Conservation (phyloP, 2,329 filamentous ascomycete genomes). For the Fusarium zealandicum region DNA sequence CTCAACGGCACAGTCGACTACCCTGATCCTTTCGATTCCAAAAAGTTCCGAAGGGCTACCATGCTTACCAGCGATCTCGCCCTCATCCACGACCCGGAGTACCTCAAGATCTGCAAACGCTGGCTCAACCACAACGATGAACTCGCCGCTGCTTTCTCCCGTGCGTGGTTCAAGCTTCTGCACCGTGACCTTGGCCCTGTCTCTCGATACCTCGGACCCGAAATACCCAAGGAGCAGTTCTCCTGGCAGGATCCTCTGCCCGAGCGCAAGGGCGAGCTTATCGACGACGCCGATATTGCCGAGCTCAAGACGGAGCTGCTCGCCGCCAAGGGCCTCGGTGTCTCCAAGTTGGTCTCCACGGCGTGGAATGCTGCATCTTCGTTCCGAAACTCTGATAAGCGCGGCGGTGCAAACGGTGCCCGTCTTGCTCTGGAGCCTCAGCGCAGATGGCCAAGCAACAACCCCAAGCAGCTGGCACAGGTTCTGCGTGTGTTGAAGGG, state of each 20-base stretch:
- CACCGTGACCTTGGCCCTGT: slow-evolving; percentile 81
- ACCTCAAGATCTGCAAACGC: slow-evolving; percentile 77
- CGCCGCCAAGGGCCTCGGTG: slow-evolving; percentile 61
- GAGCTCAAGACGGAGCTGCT: slow-evolving; percentile 74
- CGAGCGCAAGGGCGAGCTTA: slow-evolving; percentile 59
- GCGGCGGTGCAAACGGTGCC: slow-evolving; percentile 81
- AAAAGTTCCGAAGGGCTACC: slow-evolving; percentile 75
- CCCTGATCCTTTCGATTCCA: slow-evolving; percentile 73
- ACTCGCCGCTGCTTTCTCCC: slow-evolving; percentile 72
- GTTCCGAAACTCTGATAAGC: slow-evolving; percentile 80
- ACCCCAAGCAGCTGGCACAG: slow-evolving; percentile 69
- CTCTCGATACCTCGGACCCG: slow-evolving; percentile 75
- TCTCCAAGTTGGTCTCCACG: slow-evolving; percentile 67
- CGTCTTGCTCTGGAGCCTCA: slow-evolving; percentile 78
- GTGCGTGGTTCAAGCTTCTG: slow-evolving; percentile 84
- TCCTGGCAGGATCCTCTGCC: slow-evolving; percentile 80
- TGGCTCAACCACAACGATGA: slow-evolving; percentile 74
- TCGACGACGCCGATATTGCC: slow-evolving; percentile 70
- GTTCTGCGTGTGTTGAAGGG: slow-evolving; percentile 68
- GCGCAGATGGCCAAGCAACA: slow-evolving; percentile 77
- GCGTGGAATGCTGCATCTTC: slow-evolving; percentile 76
- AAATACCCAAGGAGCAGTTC: slow-evolving; percentile 73
- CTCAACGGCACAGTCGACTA: slow-evolving; percentile 72
- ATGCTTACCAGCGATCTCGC: slow-evolving; percentile 81
- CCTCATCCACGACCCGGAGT: slow-evolving; percentile 73